These are phyloP conservation scores for Microcyclosporella mali DNA, from an alignment of 2,329 filamentous ascomycete genomes.

Conservation along the genomic window DNA sequence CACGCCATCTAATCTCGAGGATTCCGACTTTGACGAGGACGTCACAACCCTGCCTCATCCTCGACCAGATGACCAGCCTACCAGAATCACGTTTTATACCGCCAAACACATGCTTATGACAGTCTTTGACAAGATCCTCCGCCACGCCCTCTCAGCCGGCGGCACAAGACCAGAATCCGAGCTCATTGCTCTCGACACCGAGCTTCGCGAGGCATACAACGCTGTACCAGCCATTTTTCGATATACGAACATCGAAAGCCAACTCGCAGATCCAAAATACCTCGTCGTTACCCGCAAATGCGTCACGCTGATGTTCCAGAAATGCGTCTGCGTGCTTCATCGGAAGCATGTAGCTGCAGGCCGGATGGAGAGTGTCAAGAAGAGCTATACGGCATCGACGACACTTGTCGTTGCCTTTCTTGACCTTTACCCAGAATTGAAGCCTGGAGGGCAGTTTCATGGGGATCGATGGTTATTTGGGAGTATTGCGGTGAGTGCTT, in stretches of 20 bases:
- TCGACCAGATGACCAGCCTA: conserved; percentile 18
- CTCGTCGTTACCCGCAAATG: conserved; percentile 42
- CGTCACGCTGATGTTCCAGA: conserved; percentile 19
- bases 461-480: conserved; percentile 38
- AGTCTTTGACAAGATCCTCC: conserved; percentile 32
- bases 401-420: conserved; percentile 36
- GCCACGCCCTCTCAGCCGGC: conserved; percentile 25
- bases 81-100: conserved; percentile 27
- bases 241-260: conserved; percentile 15
- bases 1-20: conserved; percentile 37
- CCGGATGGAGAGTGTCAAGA: conserved; percentile 4
- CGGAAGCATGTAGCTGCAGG: conserved; percentile 10
- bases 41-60: conserved; percentile 31
- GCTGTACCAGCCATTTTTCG: conserved; percentile 27
- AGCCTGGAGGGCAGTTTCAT: conserved; percentile 35
- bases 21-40: conserved; percentile 35
- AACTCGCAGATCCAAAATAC: conserved; percentile 40
- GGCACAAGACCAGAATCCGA: conserved; percentile 2
- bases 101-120: conserved; percentile 28
- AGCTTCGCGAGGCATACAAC: conserved; percentile 27
- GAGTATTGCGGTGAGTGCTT: conserved; percentile 29
- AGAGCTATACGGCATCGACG: conserved; percentile 19
- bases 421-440: conserved; percentile 43
- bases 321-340: conserved; percentile 14
- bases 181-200: conserved; percentile 27